Conservation (phyloP, 345 rosid species). For the Psidium guajava region DNA sequence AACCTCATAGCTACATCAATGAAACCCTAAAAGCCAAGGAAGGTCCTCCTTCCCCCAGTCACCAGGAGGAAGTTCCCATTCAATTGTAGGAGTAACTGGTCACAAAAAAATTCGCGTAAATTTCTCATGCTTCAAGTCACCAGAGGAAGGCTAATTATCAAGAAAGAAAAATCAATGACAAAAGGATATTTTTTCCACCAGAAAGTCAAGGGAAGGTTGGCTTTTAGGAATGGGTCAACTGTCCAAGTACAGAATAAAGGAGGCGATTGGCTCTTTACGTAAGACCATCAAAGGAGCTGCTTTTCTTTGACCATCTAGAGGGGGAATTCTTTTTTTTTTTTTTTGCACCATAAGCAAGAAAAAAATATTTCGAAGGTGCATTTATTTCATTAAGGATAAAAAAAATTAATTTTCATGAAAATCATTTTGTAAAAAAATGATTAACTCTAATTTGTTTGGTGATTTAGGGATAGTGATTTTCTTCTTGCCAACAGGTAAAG, state of each 20-base stretch:
- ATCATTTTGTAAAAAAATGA: too few relatives aligned
- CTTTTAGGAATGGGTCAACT: neutral
- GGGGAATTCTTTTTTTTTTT: neutral
- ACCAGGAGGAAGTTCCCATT: neutral
- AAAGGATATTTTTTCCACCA: neutral
- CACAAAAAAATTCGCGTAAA: neutral
- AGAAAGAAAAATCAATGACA: neutral
- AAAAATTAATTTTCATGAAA: too few relatives aligned
- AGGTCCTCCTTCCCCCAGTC: neutral
- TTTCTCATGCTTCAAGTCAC: neutral
- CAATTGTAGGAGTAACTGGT: neutral
- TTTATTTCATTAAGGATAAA: too few relatives aligned
- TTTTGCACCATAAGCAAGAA: neutral
- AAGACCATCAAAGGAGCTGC: neutral
- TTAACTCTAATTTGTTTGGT: too few relatives aligned
- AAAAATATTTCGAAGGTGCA: neutral
- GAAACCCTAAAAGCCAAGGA: neutral
- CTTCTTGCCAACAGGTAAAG: too few relatives aligned
- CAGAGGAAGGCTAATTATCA: neutral
- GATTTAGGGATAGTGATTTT: too few relatives aligned
- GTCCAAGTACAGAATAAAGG: neutral
- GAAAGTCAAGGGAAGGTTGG: neutral
- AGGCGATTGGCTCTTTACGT: neutral
- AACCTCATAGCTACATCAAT: neutral
- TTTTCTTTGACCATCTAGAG: neutral